phyloP scores from a whole-genome alignment of 805 yeast species.

The Cyberlindnera euphorbiiphila region DNA sequence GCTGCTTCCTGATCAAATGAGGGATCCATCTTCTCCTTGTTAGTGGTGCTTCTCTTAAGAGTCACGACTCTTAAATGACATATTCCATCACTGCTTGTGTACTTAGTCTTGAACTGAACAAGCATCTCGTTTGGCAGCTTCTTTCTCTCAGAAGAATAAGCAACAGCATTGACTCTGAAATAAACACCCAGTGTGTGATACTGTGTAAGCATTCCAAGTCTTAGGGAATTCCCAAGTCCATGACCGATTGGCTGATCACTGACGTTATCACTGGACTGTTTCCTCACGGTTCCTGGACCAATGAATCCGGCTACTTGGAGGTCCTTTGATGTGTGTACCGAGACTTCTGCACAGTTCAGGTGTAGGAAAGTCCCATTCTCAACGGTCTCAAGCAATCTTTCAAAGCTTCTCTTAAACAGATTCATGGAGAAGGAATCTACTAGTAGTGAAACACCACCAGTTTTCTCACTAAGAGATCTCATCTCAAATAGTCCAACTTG shows the following conservation, averaged over 20 bases:
- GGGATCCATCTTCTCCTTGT: conserved; percentile 29
- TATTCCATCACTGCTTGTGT: conserved; percentile 85
- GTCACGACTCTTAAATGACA: conserved; percentile 86
- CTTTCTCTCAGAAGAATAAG: conserved; percentile 26
- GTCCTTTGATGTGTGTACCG: conserved; percentile 56
- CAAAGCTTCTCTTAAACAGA: conserved; percentile 85
- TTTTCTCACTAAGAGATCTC: conserved; percentile 72
- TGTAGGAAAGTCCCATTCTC: conserved; percentile 70
- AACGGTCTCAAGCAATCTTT: conserved; percentile 77
- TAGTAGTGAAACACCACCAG: conserved; percentile 83
- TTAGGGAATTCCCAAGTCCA: conserved; percentile 66
- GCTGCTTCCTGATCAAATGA: conserved; percentile 94
- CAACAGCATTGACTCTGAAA: conserved; percentile 64
- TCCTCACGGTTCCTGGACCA: conserved; percentile 53
- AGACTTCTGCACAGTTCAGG: conserved; percentile 3
- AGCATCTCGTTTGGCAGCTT: conserved; percentile 34
- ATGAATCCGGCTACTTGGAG: conserved; percentile 84
- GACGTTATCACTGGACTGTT: conserved; percentile 69
- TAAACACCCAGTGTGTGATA: conserved; percentile 80
- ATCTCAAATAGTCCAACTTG: conserved; percentile 92
- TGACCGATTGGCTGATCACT: conserved; percentile 91
- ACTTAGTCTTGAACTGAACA: conserved; percentile 82
- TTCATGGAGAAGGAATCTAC: conserved; percentile 90
- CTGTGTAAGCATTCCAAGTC: conserved; percentile 77
- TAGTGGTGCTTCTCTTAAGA: conserved; percentile 52